Evolutionary conservation across 495 filamentous ascomycete genomes (phyloP), one percentile per base, ranked within the genome.

Genomic region (Hypoxylon intermedium): DNA sequence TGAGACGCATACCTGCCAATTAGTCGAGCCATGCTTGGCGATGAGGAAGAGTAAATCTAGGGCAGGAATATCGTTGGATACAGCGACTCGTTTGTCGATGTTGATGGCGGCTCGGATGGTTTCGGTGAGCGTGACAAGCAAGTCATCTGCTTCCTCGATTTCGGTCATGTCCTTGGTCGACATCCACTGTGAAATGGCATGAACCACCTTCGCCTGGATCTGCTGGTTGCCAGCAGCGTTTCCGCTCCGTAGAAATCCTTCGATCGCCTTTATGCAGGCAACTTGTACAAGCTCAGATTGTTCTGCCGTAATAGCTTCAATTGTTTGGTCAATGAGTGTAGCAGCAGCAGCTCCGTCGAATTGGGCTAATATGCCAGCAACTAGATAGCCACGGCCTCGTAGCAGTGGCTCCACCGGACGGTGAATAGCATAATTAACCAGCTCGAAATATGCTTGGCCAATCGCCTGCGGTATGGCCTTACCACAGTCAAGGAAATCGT

Each of bases 1-100:
- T 12, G 6, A 41, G 12, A 88, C 82, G 1, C 85, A 87, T 31
- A 96, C 78, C 71, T 96, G 90, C 79, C 91, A 93, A 74, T 94
- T 97, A 26, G 82, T 84, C 0, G 93, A 89, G 16, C 92, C 92
- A 67, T 91, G 88, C 69, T 88, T 92, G 34, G 90, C 94, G 60
- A 98, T 82, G 33, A 86, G 85, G 73, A 98, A 97, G 28, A 98
- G 83, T 26, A 97, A 78, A 67, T 97, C 90, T 19, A 97, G 78
- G 20, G 89, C 88, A 31, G 81, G 76, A 28, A 86, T 84, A 6
- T 77, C 85, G 34, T 72, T 77, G 13, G 83, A 85, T 55, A 97
- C 77, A 21, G 89, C 88, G 34, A 93, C 82, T 7, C 77, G 74
- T 5, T 90, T 79, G 51, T 97, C 87, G 50, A 93, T 80, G 67